Percentiles rank a stretch among this genome's conserved stretches.
phyloP scores from a whole-genome alignment of 257 asterid species.

The Scutellaria barbata region DNA sequence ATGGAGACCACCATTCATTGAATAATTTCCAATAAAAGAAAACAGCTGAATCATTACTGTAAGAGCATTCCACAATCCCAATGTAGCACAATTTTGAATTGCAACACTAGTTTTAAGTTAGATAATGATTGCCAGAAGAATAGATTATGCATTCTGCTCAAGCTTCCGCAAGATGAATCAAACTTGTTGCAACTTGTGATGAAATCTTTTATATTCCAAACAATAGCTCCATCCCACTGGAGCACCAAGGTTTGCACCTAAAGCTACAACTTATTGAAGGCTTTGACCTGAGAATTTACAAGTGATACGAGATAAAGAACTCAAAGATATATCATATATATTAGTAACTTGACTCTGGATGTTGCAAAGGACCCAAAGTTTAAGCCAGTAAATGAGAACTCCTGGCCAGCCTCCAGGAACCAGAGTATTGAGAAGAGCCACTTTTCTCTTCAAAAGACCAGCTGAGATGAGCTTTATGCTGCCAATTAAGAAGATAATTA shows the following conservation, averaged over 20 bases:
- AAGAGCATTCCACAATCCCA: constrained; percentile 19
- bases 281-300: constrained; percentile 38
- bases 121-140: constrained; percentile 2
- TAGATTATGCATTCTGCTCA: constrained; percentile 8
- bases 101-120: constrained; percentile 17
- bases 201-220: constrained; percentile 30
- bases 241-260: constrained; percentile 33
- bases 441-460: constrained; percentile 4
- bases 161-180: constrained; percentile 26
- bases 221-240: constrained; percentile 28
- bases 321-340: neutral
- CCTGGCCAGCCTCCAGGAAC: neutral
- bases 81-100: neutral
- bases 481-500: constrained; percentile 5
- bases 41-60: neutral
- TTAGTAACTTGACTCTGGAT: constrained; percentile 18
- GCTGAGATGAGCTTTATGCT: constrained; percentile 15
- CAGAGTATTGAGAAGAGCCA: constrained; percentile 20
- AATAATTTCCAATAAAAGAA: neutral
- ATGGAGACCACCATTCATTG: no score
- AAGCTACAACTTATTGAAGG: constrained; percentile 27
- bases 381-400: neutral
- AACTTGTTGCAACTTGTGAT: constrained; percentile 24
- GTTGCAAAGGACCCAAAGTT: constrained; percentile 7
- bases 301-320: constrained; percentile 22